A percentile compares a stretch with the other conserved stretches of the same genome.
Evolutionary conservation across 306 rosid genomes (phyloP).

Genomic region (Vigna angularis): DNA sequence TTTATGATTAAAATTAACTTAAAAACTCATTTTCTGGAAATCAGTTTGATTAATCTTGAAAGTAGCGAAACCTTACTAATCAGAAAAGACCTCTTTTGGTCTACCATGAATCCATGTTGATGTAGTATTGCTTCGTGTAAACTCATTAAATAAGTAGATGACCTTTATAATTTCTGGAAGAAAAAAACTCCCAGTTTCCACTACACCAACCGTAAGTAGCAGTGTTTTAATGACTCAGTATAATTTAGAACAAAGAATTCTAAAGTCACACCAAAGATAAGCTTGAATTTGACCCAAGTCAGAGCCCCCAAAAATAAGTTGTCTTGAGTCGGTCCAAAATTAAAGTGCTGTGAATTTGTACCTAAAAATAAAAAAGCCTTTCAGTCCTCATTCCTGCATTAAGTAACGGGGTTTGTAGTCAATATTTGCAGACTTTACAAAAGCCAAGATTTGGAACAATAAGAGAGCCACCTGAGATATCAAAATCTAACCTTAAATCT

Average conservation of each 20-base stretch:
- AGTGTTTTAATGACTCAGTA: slow-evolving; percentile 9
- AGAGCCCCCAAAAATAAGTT: not conserved
- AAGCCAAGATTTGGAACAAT: slow-evolving; percentile 15
- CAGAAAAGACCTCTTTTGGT: no score
- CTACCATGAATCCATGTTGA: no score
- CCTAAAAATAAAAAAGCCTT: not conserved
- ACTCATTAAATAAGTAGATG: no score
- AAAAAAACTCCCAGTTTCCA: no score
- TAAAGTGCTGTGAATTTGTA: slow-evolving; percentile 12
- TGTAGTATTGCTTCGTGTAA: no score
- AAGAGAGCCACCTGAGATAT: not conserved
- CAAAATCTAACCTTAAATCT: slow-evolving; percentile 80
- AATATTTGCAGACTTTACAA: slow-evolving; percentile 13
- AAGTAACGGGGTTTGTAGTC: slow-evolving; percentile 42
- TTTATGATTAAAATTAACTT: no score
- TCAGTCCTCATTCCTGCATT: slow-evolving; percentile 62
- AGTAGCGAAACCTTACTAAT: no score
- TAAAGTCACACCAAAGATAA: no score
- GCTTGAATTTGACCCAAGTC: slow-evolving; percentile 1
- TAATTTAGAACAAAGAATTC: not conserved
- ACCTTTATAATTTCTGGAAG: no score
- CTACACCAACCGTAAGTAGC: not conserved
- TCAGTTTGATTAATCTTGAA: no score
- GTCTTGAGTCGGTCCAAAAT: slow-evolving; percentile 35
- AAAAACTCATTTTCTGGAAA: no score